These are phyloP conservation scores for Aspergillus versicolor DNA, from an alignment of 2,329 filamentous ascomycete species.

Conservation along the genomic window DNA sequence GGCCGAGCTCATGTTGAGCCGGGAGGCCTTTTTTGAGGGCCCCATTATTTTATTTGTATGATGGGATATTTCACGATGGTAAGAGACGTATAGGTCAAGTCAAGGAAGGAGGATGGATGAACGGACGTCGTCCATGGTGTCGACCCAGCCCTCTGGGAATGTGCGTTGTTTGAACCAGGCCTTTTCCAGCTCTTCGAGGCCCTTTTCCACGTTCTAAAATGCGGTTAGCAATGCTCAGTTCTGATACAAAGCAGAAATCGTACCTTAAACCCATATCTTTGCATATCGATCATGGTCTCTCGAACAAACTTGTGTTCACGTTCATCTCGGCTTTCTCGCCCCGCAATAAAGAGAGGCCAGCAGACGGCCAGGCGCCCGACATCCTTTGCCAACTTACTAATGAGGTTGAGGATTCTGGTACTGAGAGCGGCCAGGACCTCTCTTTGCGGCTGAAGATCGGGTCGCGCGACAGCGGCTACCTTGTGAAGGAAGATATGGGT, in stretches of 20 bases:
- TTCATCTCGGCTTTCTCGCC: slow-evolving; percentile 31
- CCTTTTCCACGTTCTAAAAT: slow-evolving; percentile 30
- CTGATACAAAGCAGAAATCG: background rate
- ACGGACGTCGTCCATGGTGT: slow-evolving; percentile 33
- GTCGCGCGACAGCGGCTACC: slow-evolving; percentile 30
- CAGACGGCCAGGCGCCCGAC: slow-evolving; percentile 34
- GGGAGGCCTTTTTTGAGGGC: no score
- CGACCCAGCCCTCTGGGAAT: slow-evolving; percentile 33
- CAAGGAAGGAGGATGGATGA: slow-evolving; percentile 34
- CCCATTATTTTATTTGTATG: background rate
- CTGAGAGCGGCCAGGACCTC: slow-evolving; percentile 29
- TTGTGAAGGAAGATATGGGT: slow-evolving; percentile 36
- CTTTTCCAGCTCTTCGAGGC: slow-evolving; percentile 28
- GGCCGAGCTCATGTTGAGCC: no score
- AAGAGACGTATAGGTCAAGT: background rate
- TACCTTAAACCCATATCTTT: slow-evolving; percentile 31
- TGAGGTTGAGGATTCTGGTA: slow-evolving; percentile 30
- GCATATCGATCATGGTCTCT: slow-evolving; percentile 29
- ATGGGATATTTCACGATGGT: background rate
- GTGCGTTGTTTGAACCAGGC: slow-evolving; percentile 34
- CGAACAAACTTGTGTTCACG: slow-evolving; percentile 31
- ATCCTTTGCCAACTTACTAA: slow-evolving; percentile 31
- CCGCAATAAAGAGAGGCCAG: slow-evolving; percentile 37
- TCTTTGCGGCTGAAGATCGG: slow-evolving; percentile 25
- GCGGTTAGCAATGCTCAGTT: background rate